A percentile compares a stretch with the other conserved stretches of the same genome.
These are phyloP conservation scores for Penicillium glabrum DNA, from an alignment of 2,329 filamentous ascomycete species.

Conservation along the genomic window DNA sequence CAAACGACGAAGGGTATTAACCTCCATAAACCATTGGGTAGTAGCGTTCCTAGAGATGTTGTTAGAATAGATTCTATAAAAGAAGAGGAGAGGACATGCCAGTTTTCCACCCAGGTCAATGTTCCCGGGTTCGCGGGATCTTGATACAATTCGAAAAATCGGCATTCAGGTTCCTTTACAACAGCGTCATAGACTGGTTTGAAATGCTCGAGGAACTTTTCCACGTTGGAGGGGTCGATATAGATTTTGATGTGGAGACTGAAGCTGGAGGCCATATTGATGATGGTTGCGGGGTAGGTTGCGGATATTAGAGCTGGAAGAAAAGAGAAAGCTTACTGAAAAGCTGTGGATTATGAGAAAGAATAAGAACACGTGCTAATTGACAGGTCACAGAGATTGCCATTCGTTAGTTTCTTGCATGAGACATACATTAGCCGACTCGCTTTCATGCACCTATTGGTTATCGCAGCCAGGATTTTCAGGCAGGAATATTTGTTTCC, in stretches of 20 bases:
- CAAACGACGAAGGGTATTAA: constrained; percentile 1
- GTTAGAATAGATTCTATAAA: neutral
- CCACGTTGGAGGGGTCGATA: constrained; percentile 24
- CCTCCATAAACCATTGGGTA: constrained; percentile 31
- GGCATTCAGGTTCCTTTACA: constrained; percentile 44
- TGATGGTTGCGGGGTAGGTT: neutral
- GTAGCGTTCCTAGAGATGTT: constrained; percentile 20
- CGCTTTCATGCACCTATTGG: no score
- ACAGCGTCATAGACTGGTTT: constrained; percentile 44
- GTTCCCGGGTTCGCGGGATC: constrained; percentile 37
- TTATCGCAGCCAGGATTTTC: no score
- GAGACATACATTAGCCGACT: no score
- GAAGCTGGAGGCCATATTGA: constrained; percentile 1
- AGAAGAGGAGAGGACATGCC: constrained; percentile 23
- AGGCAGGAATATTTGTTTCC: no score
- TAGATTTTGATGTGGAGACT: constrained; percentile 25
- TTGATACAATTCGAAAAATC: constrained; percentile 47
- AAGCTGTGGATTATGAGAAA: neutral
- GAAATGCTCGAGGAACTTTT: constrained; percentile 34
- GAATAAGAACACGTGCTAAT: neutral
- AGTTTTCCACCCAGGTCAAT: constrained; percentile 45
- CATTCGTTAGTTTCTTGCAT: no score
- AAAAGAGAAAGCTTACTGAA: neutral
- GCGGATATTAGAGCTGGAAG: neutral
- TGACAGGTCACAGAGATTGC: no score